Conservation (phyloP, 2,329 filamentous ascomycete genomes). For the Talaromyces piceae region DNA sequence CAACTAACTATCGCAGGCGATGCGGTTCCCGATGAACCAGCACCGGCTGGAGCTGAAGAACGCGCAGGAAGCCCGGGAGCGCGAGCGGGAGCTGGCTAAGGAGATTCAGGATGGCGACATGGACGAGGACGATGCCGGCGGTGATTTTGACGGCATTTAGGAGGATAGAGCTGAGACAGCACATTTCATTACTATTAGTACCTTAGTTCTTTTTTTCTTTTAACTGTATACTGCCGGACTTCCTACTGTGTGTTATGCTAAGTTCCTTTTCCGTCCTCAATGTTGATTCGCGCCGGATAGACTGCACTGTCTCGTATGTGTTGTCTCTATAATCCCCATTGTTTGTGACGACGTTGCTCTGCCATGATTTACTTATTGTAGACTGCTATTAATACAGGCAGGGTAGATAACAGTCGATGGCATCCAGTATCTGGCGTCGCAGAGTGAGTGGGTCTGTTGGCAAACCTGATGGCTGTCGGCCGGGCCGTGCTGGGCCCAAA, state of each 20-base stretch:
- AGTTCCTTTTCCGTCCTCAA: too few species aligned
- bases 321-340: too few species aligned
- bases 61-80: conserved; percentile 92
- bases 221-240: conserved; percentile 10
- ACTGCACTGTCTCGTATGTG: background rate
- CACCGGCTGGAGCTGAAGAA: conserved; percentile 96
- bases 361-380: too few species aligned
- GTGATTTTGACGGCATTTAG: conserved; percentile 58
- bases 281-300: background rate
- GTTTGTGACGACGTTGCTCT: too few species aligned
- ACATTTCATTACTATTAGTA: too few species aligned
- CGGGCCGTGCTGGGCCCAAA: background rate
- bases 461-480: background rate
- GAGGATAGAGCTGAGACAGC: background rate
- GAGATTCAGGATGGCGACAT: conserved; percentile 97
- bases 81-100: conserved; percentile 94
- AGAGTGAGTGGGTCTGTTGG: background rate
- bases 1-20: conserved; percentile 54
- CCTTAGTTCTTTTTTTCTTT: too few species aligned
- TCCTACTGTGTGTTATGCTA: background rate
- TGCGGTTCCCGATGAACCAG: conserved; percentile 99
- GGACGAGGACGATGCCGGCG: conserved; percentile 91
- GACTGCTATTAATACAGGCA: too few species aligned
- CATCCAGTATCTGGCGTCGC: too few species aligned
- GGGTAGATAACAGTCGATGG: too few species aligned